Base-by-base conservation (phyloP, 2,329 filamentous ascomycete genomes). In the Neonectria coccinea region DNA sequence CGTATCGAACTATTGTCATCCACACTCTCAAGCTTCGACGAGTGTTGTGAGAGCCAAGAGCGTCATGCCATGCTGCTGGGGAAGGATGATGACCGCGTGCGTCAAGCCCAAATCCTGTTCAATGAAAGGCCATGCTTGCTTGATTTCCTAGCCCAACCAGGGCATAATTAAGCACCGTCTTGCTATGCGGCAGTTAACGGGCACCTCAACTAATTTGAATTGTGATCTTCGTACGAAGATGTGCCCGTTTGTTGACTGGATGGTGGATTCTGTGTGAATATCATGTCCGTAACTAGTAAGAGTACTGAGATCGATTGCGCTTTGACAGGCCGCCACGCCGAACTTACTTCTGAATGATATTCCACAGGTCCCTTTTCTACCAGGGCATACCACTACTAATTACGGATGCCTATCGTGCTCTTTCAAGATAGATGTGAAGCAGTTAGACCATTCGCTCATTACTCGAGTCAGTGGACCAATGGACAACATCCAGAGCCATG, bases 241-340 rank as follows among this genome's bases (percentile, higher is more conserved):
- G 52, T 42, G 18, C 45, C 44, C 27, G 36, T 50, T 61, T 39
- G 20, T 50, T 47, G 14, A 18, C 31, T 33, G 11, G 11, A 11
- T 33, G 31, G 10, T 33, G 11, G 31, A 5, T 33, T 14, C 14
- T n/a, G 14, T 39, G 6, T n/a, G 36, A 7, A n/a, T 16, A n/a
- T 39, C 36, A n/a, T 39, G 7, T 39, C 36, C 36, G 16, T 39
- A 25, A 25, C 6, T 25, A 25, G 25, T 25, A 39, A 39, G 11
- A 39, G 33, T 16, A 39, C 18, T 16, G 36, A 39, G 36, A 16
- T n/a, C 10, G 33, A 12, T 31, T 33, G 42, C 55, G 48, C 55
- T 55, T 44, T 59, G 42, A 59, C 50, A 64, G 56, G 36, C 56
- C 45, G 51, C 51, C 61, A 55, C 27, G 20, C 44, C 36, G 47